Evolutionary conservation across 1,284 basidiomycete species (phyloP).

Genomic region (Ustilago hordei): DNA sequence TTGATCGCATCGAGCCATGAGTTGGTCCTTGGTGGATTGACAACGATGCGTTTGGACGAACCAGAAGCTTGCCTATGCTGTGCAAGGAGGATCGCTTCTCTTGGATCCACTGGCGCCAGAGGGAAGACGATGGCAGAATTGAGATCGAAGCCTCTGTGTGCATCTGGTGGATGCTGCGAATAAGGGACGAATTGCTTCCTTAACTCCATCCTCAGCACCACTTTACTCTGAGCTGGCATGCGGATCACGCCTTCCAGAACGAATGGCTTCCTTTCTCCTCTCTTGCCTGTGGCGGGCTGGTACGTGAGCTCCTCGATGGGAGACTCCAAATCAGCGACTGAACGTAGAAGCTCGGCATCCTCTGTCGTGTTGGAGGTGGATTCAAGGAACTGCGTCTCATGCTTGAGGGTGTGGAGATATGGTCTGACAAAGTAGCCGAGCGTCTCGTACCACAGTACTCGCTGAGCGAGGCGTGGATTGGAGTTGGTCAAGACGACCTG

Average conservation of each 20-base stretch:
- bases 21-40: background rate
- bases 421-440: constrained; percentile 93
- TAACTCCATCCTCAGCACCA: constrained; percentile 80
- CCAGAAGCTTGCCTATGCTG: background rate
- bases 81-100: background rate
- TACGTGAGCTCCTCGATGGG: constrained; percentile 51
- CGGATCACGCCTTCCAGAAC: constrained; percentile 75
- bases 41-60: background rate
- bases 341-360: constrained; percentile 48
- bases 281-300: constrained; percentile 31
- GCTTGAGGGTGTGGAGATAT: constrained; percentile 82
- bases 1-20: background rate
- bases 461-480: constrained; percentile 70
- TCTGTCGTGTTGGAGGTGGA: background rate
- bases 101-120: constrained; percentile 20
- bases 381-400: constrained; percentile 59
- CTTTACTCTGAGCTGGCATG: constrained; percentile 75
- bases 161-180: constrained; percentile 94
- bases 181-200: constrained; percentile 89
- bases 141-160: constrained; percentile 92
- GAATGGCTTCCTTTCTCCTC: constrained; percentile 34
- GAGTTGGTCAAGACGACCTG: constrained; percentile 80
- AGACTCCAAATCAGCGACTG: constrained; percentile 41
- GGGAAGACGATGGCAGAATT: constrained; percentile 75
- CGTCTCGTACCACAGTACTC: constrained; percentile 84